A percentile compares a stretch with the other conserved stretches of the same genome.
Conservation (phyloP, 1,139 yeast species). For the Diutina rugosa region DNA sequence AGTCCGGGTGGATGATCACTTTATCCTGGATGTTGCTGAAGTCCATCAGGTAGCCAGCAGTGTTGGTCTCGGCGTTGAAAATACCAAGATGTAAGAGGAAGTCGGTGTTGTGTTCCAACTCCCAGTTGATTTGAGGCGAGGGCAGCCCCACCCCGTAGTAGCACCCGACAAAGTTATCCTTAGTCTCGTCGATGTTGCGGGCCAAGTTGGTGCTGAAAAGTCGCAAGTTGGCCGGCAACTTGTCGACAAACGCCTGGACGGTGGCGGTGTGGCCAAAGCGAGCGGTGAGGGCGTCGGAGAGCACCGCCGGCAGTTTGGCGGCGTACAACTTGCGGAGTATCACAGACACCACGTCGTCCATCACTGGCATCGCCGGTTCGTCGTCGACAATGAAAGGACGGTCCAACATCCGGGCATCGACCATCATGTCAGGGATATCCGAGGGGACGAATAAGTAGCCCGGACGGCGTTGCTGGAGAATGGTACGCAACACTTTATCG, state of each 20-base stretch:
- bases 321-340: conserved; percentile 39
- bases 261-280: conserved; percentile 32
- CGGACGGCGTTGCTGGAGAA: conserved; percentile 52
- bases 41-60: conserved; percentile 29
- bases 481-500: conserved; percentile 48
- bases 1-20: conserved; percentile 6
- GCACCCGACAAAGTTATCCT: conserved; percentile 47
- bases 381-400: conserved; percentile 14
- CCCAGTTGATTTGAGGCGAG: conserved; percentile 10
- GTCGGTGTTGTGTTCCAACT: conserved; percentile 27
- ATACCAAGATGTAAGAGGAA: conserved; percentile 39
- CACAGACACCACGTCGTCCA: conserved; percentile 26
- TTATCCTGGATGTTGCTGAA: conserved; percentile 3
- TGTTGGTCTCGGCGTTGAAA: conserved; percentile 40
- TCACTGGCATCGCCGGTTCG: conserved; percentile 11
- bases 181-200: conserved; percentile 51
- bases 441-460: conserved; percentile 70
- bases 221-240: conserved; percentile 15
- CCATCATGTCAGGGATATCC: conserved; percentile 43
- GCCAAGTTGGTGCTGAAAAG: conserved; percentile 27
- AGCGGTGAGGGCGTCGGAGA: conserved; percentile 54
- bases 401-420: conserved; percentile 23
- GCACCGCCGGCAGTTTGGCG: conserved; percentile 44
- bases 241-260: conserved; percentile 33
- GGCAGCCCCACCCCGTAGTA: conserved; percentile 36